Evolutionary conservation across 2,329 filamentous ascomycete genomes (phyloP).

Genomic region (Lecanicillium sp.): DNA sequence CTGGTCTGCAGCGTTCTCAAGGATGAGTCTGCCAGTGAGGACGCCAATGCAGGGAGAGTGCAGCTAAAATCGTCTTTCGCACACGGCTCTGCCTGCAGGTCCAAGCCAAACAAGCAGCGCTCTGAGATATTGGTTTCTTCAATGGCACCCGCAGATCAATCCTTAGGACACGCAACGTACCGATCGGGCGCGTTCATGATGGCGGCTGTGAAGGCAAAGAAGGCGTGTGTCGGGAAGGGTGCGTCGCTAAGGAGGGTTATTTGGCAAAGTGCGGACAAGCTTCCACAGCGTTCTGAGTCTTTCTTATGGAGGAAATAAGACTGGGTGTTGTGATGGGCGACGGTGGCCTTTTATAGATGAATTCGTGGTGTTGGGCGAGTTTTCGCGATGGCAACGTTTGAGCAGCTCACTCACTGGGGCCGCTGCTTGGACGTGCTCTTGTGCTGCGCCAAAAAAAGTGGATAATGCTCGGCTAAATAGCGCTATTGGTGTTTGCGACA

Average conservation of each 20-base stretch:
- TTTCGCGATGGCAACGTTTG: not conserved
- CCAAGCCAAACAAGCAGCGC: too few relatives aligned
- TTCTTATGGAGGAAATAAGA: too few relatives aligned
- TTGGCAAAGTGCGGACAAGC: not conserved
- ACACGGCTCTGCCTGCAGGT: too few relatives aligned
- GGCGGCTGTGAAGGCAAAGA: not conserved
- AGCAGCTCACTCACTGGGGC: not conserved
- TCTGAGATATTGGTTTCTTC: too few relatives aligned
- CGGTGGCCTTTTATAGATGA: too few relatives aligned
- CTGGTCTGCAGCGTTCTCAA: not conserved
- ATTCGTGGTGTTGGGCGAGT: slow-evolving; percentile 1
- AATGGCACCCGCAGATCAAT: too few relatives aligned
- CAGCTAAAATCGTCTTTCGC: too few relatives aligned
- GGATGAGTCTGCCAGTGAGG: too few relatives aligned
- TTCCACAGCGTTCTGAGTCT: too few relatives aligned
- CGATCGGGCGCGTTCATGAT: slow-evolving; percentile 52
- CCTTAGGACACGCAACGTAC: slow-evolving; percentile 33
- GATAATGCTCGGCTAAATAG: slow-evolving; percentile 14
- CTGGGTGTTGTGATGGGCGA: too few relatives aligned
- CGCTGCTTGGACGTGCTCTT: not conserved
- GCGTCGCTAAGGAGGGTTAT: too few relatives aligned
- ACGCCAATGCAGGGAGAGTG: too few relatives aligned
- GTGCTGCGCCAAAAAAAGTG: not conserved
- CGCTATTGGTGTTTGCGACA: not conserved
- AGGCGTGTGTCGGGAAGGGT: not conserved